A percentile compares a stretch with the other conserved stretches of the same genome.
Conservation (phyloP, 352 stramenopile species). For the Phytophthora boehmeriae region DNA sequence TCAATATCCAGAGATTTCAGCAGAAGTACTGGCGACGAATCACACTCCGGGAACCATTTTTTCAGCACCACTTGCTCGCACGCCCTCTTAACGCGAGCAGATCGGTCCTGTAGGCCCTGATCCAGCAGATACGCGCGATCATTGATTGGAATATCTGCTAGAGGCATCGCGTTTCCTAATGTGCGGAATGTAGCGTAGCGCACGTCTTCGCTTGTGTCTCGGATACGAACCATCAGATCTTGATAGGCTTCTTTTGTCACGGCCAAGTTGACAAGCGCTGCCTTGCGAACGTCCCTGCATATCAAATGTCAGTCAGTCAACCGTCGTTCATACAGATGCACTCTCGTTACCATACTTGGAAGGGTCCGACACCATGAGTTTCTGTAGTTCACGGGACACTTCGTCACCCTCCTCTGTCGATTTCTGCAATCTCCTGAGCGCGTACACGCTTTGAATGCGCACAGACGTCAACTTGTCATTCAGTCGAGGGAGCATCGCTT, state of each 20-base stretch:
- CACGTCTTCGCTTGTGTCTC: constrained; percentile 73
- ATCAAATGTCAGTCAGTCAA: not conserved
- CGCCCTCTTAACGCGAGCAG: constrained; percentile 45
- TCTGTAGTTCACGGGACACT: constrained; percentile 54
- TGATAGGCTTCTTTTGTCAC: constrained; percentile 48
- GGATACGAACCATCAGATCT: constrained; percentile 77
- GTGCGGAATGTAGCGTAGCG: constrained; percentile 63
- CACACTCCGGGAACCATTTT: constrained; percentile 66
- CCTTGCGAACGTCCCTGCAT: constrained; percentile 70
- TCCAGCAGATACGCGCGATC: constrained; percentile 77
- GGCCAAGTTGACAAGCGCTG: constrained; percentile 56
- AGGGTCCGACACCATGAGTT: constrained; percentile 70
- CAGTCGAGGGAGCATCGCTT: constrained; percentile 52
- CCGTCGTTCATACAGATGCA: too few relatives aligned
- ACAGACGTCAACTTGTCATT: constrained; percentile 70
- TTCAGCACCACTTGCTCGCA: constrained; percentile 79
- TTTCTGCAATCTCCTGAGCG: constrained; percentile 65
- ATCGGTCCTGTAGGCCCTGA: constrained; percentile 76
- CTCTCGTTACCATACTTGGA: constrained; percentile 54
- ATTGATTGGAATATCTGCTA: constrained; percentile 65
- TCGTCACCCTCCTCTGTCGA: constrained; percentile 41
- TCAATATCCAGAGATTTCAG: constrained; percentile 70
- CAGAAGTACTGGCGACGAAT: constrained; percentile 56
- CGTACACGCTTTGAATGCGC: constrained; percentile 64
- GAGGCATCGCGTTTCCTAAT: constrained; percentile 45